phyloP scores from a whole-genome alignment of 2,329 filamentous ascomycete species.

The Hansfordia pulvinata region DNA sequence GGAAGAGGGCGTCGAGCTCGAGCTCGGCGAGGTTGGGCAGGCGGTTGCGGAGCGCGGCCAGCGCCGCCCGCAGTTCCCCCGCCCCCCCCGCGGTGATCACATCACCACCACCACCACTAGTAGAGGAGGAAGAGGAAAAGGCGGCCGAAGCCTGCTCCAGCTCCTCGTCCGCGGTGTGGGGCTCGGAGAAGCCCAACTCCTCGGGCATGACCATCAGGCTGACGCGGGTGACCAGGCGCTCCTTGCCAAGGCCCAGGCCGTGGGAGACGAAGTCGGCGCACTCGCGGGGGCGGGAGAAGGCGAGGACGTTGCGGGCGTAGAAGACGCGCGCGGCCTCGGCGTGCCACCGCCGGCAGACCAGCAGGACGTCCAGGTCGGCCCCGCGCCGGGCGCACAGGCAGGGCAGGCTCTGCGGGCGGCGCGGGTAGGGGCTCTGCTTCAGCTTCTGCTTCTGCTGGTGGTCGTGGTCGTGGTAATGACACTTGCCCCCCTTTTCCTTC shows the following conservation, averaged over 20 bases:
- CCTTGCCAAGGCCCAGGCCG: slow-evolving; percentile 2
- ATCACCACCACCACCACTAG: too few relatives aligned
- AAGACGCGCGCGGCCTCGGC: slow-evolving; percentile 6
- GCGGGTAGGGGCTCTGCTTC: neutral
- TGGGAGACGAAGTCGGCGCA: slow-evolving; percentile 3
- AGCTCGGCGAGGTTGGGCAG: slow-evolving; percentile 4
- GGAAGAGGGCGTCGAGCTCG: slow-evolving; percentile 6
- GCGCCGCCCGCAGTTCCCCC: slow-evolving; percentile 1
- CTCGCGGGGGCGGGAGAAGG: slow-evolving; percentile 5
- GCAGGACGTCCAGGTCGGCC: slow-evolving; percentile 3
- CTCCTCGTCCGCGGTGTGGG: slow-evolving; percentile 1
- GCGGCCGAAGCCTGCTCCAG: neutral
- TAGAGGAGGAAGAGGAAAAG: too few relatives aligned
- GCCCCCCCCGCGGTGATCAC: slow-evolving; percentile 1
- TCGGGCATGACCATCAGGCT: slow-evolving; percentile 4
- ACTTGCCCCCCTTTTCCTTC: too few relatives aligned
- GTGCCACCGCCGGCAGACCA: slow-evolving; percentile 8
- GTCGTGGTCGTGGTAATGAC: too few relatives aligned
- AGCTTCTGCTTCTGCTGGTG: too few relatives aligned
- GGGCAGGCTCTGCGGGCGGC: slow-evolving; percentile 3
- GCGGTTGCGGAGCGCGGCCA: neutral
- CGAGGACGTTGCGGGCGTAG: slow-evolving; percentile 6
- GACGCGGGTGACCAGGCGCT: slow-evolving; percentile 5
- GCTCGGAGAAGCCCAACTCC: neutral
- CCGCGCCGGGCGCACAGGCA: slow-evolving; percentile 7